Conservation (phyloP, 2,329 filamentous ascomycete genomes). For the Xylariaceae sp. region DNA sequence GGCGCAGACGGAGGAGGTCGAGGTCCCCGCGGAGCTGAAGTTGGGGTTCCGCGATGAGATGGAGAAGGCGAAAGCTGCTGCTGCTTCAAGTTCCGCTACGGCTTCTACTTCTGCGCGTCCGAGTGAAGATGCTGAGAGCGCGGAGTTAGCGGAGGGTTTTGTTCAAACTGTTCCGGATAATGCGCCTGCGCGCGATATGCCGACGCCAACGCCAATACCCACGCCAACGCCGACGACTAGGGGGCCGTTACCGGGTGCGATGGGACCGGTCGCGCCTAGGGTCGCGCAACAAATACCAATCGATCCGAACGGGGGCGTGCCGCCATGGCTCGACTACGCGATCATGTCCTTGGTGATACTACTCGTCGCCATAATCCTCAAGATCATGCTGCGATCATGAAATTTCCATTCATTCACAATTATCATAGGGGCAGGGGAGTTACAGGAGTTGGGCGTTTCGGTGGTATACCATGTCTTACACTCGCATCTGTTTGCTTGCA, state of each 20-base stretch:
- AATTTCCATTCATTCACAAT: neutral
- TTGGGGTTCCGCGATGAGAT: conserved; percentile 72
- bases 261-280: conserved; percentile 23
- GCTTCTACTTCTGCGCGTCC: neutral
- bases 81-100: neutral
- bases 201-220: conserved; percentile 25
- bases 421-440: neutral
- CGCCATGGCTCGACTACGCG: conserved; percentile 73
- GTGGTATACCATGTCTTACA: neutral
- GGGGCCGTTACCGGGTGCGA: conserved; percentile 26
- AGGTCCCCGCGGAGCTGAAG: conserved; percentile 51
- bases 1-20: conserved; percentile 36
- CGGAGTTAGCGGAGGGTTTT: conserved; percentile 53
- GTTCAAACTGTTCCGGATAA: conserved; percentile 42
- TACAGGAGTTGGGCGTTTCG: conserved; percentile 10
- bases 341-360: conserved; percentile 69
- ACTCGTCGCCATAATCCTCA: conserved; percentile 64
- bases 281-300: conserved; percentile 20
- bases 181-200: conserved; percentile 23
- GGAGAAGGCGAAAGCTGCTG: conserved; percentile 37
- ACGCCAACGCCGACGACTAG: conserved; percentile 29
- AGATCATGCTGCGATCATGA: conserved; percentile 39
- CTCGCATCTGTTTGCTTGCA: too few species aligned
- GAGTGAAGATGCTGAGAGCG: conserved; percentile 39
- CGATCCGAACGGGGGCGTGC: conserved; percentile 47